Base-by-base conservation (phyloP, 164 flowering plant genomes). In the Vitis rotundifolia region DNA sequence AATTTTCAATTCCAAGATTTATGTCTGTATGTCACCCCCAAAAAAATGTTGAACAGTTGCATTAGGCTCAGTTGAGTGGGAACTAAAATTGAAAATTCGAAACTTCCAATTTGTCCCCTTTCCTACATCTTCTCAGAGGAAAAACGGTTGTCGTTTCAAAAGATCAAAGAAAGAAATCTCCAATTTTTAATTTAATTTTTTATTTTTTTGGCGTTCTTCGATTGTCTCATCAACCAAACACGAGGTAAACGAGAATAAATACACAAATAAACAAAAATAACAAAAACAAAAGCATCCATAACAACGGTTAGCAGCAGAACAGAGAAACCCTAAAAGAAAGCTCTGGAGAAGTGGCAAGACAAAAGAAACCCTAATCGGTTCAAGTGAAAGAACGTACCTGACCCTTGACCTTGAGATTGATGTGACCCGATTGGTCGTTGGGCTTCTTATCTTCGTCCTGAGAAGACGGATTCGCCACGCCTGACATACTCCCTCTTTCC, bases 341-440 rank as follows among this genome's bases (percentile, higher is more conserved):
- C 44, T 37, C 44, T 0, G 1, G 44, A 37, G 44, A 37, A 37
- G 44, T 37, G 44, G 44, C 5, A 37, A 37, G 7, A 37, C 44
- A 5, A 37, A 3, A 37, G 44, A 37, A 37, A 37, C 44, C 44
- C 44, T 37, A 37, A 37, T 37, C 44, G 44, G 3, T 37, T 37
- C 7, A 37, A 14, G 44, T 16, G 50, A n/a, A 58, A 16, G 14
- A 59, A 58, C 4, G 50, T 10, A 86, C 89, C 89, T 86, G 87
- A 48, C 89, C 83, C 64, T 83, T 83, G 68, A 86, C 89, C 61
- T 86, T 86, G 77, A 86, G 87, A 57, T 86, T 86, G 71, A 86
- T 86, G 55, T 83, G 86, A 59, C 72, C 87, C 5, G 75, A 53
- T 62, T 78, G 80, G 51, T 86, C 82, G 60, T 71, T 71, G 48